These are phyloP conservation scores for Termitomyces sp. DNA, from an alignment of 768 basidiomycete species.

Conservation along the genomic window DNA sequence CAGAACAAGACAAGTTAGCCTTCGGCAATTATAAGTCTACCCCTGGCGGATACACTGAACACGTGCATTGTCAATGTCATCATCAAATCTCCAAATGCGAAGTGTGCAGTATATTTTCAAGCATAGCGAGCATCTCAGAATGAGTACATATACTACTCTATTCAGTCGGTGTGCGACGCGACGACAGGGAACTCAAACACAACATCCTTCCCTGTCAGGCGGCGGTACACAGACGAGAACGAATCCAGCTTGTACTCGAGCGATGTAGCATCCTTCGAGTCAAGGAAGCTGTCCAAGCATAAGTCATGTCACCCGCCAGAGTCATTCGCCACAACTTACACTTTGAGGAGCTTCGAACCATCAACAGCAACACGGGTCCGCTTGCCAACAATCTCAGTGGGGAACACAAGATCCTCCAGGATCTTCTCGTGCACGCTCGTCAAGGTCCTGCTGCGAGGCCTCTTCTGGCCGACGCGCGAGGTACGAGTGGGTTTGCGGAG, in stretches of 20 bases:
- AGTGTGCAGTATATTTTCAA: constrained; percentile 16
- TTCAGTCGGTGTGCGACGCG: constrained; percentile 49
- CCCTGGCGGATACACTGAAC: constrained; percentile 23
- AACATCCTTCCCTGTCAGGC: constrained; percentile 95
- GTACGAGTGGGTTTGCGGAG: constrained; percentile 95
- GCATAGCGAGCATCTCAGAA: constrained; percentile 18
- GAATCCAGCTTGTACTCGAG: constrained; percentile 99
- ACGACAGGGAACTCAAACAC: constrained; percentile 88
- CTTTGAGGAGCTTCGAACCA: constrained; percentile 94
- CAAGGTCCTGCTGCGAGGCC: constrained; percentile 94
- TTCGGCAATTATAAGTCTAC: constrained; percentile 18
- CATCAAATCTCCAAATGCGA: constrained; percentile 3
- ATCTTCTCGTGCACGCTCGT: constrained; percentile 98
- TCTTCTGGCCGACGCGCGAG: constrained; percentile 91
- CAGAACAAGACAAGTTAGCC: constrained; percentile 24
- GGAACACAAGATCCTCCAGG: constrained; percentile 98
- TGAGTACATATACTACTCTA: constrained; percentile 26
- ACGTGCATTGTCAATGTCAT: constrained; percentile 22
- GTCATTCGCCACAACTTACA: constrained; percentile 57
- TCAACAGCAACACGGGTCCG: constrained; percentile 91
- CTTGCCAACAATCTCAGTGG: constrained; percentile 99
- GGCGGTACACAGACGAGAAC: constrained; percentile 95
- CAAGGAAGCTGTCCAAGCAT: constrained; percentile 70
- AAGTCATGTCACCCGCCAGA: constrained; percentile 11
- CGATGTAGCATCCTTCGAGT: constrained; percentile 96